Conservation (phyloP, 2,329 filamentous ascomycete genomes). For the Leptographium procerum region DNA sequence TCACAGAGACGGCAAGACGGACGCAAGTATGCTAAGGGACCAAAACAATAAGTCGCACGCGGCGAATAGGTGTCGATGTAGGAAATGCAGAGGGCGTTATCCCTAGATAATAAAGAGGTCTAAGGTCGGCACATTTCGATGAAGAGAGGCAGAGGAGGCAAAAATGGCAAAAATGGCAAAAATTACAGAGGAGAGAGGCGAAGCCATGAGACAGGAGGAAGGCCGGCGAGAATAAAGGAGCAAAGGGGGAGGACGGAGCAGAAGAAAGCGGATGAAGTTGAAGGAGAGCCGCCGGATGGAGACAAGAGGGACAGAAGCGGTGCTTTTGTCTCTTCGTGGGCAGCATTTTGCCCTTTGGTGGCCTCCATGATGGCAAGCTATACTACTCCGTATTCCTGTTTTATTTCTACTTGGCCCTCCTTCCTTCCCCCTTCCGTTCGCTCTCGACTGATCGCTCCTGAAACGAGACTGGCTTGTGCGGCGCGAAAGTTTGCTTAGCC, state of each 20-base stretch:
- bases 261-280: not conserved
- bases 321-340: not conserved
- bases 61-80: not conserved
- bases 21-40: not conserved
- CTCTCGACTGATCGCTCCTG: conserved; percentile 1
- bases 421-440: conserved; percentile 4
- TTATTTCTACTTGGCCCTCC: not conserved
- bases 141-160: not conserved
- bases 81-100: not conserved
- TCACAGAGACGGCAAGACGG: not conserved
- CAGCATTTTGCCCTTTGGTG: not conserved
- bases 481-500: not conserved
- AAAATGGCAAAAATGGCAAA: too few relatives aligned
- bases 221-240: not conserved
- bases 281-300: not conserved
- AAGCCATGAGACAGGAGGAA: not conserved
- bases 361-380: not conserved
- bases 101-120: not conserved
- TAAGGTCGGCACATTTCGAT: not conserved
- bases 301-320: not conserved
- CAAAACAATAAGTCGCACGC: not conserved
- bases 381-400: not conserved
- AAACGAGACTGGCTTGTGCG: conserved; percentile 8
- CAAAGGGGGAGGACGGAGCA: not conserved
- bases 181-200: too few relatives aligned